These are phyloP conservation scores for Dactylellina cionopaga DNA, from an alignment of 2,329 filamentous ascomycete species.

Conservation along the genomic window DNA sequence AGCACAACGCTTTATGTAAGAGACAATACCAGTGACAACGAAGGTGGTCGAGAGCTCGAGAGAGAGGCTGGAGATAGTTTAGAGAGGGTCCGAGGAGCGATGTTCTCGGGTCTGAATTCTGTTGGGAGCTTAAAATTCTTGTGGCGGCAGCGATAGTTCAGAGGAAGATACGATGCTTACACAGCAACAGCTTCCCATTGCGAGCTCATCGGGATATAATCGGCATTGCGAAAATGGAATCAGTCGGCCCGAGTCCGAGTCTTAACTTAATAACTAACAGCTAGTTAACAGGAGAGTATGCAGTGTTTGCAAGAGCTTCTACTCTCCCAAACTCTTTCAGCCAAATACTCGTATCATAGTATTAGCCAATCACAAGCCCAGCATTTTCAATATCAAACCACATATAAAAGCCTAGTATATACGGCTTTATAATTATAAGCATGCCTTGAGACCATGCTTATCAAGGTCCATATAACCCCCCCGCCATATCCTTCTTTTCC, in stretches of 20 bases:
- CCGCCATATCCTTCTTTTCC: no score
- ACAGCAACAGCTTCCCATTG: background rate
- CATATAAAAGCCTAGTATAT: no score
- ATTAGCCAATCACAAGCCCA: conserved; percentile 17
- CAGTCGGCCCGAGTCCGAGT: conserved; percentile 14
- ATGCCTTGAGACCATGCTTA: no score
- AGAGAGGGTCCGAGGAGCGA: no score
- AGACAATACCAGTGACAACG: background rate
- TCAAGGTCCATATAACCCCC: no score
- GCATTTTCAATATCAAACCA: conserved; percentile 31
- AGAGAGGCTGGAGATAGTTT: background rate
- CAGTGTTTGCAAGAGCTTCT: no score
- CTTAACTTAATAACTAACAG: background rate
- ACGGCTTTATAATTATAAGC: no score
- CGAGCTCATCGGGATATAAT: background rate
- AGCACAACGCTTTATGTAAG: no score
- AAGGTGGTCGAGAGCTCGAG: background rate
- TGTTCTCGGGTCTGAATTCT: background rate
- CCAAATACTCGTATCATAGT: background rate
- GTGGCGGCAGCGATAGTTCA: conserved; percentile 10
- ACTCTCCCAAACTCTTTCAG: no score
- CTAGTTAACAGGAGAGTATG: background rate
- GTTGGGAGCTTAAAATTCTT: conserved; percentile 39
- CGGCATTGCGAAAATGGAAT: background rate
- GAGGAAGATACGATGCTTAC: conserved; percentile 11